Evolutionary conservation across 2,329 filamentous ascomycete genomes (phyloP), one percentile per base, ranked within the genome.

Genomic region (Talaromyces sp.): DNA sequence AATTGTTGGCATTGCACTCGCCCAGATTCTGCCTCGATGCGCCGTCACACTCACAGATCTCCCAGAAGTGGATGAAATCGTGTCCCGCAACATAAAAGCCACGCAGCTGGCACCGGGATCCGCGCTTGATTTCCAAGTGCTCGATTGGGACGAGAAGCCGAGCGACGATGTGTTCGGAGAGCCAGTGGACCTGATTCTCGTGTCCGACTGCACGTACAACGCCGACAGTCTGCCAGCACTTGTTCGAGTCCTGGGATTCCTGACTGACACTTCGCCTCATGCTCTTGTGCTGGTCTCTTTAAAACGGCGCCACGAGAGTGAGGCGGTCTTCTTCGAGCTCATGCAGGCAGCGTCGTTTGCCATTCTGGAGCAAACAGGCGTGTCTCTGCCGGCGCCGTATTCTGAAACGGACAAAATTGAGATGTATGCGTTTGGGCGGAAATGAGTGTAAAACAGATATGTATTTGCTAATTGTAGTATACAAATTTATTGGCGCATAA

Each of bases 151-250:
- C n/a, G 71, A 79, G 15, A 71, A 79, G 3, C 72, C 87, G 7
- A 79, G 82, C 30, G 67, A 71, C 4, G 70, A 77, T 42, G 71
- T 80, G 11, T 68, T 67, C 25, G 65, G 68, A 27, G 68, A 68
- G 42, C 68, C 67, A 11, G 80, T 85, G 67, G 84, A 89, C 70
- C 68, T 91, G 36, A 79, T 90, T 25, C 70, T 90, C 4, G 82
- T 89, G 1, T 86, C 87, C 1, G 88, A 91, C 71, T 91, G 88
- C 73, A 91, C 88, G 1, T 91, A 91, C 74, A 91, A 91, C 70
- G 78, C 83, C 17, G 87, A 89, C 67, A 88, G 85, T 62, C 82
- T 88, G 57, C 84, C 85, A 2, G 80, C 84, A 27, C 76, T 91
- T 42, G 86, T 90, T 8, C 74, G 75, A 30, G 87, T 85, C 1